These are phyloP conservation scores for Podaxis carcinomalis DNA, from an alignment of 768 basidiomycete genomes.

Conservation along the genomic window DNA sequence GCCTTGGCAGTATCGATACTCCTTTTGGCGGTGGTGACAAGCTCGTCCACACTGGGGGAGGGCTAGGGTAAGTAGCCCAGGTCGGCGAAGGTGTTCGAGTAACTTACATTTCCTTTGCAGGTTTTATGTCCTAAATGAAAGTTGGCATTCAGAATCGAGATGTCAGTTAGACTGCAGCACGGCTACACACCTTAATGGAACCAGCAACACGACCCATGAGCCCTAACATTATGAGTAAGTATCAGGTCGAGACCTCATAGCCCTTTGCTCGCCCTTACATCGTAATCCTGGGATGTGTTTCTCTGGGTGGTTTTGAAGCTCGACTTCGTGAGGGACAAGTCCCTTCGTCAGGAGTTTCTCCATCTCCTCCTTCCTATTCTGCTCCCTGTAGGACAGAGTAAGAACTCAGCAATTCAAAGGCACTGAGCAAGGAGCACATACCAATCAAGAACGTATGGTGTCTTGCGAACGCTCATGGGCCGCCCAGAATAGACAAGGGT, in stretches of 20 bases:
- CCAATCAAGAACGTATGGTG: conserved; percentile 76
- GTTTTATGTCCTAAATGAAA: conserved; percentile 60
- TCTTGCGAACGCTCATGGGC: conserved; percentile 78
- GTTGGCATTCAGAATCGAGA: conserved; percentile 57
- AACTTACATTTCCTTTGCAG: conserved; percentile 81
- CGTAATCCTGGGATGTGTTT: conserved; percentile 52
- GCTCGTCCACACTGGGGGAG: conserved; percentile 65
- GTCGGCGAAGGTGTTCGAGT: conserved; percentile 10
- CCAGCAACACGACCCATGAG: conserved; percentile 79
- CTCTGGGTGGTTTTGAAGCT: conserved; percentile 66
- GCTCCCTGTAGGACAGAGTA: conserved; percentile 43
- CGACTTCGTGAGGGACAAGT: conserved; percentile 71
- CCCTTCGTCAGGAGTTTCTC: conserved; percentile 55
- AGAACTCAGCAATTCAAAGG: not conserved
- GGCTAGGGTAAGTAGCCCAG: not conserved
- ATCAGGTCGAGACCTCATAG: not conserved
- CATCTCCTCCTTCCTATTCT: conserved; percentile 55
- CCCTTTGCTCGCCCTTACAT: conserved; percentile 40
- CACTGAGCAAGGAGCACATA: conserved; percentile 20
- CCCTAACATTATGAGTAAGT: conserved; percentile 35
- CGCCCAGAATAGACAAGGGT: conserved; percentile 77
- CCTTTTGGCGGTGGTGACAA: conserved; percentile 65
- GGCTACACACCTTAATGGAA: conserved; percentile 39
- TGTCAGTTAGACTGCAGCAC: conserved; percentile 62
- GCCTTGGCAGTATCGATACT: conserved; percentile 44